Conservation (phyloP, 73 alveolate species). For the Paramecium sonneborni region DNA sequence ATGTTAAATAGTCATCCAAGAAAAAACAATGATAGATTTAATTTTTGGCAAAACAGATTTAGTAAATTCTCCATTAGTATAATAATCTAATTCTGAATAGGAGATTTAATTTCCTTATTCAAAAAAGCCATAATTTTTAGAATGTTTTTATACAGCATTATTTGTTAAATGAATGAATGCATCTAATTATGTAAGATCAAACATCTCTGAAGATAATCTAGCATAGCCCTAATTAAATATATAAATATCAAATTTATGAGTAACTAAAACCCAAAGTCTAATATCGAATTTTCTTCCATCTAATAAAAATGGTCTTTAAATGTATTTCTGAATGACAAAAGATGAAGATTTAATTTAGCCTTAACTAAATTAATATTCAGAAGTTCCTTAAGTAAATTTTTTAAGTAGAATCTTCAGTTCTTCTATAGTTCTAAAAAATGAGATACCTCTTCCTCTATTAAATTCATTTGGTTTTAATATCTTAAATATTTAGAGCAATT, state of each 20-base stretch:
- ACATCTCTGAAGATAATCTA: slow-evolving; percentile 83
- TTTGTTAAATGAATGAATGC: slow-evolving; percentile 93
- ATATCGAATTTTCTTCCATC: slow-evolving; percentile 95
- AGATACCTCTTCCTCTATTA: slow-evolving; percentile 89
- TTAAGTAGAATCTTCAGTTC: slow-evolving; percentile 67
- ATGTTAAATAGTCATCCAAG: slow-evolving; percentile 65
- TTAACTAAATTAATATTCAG: slow-evolving; percentile 44
- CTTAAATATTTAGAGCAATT: neutral
- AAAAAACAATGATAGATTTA: slow-evolving; percentile 69
- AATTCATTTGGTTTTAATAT: slow-evolving; percentile 78
- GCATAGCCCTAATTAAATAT: slow-evolving; percentile 93
- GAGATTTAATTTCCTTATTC: slow-evolving; percentile 93
- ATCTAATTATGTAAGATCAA: slow-evolving; percentile 78
- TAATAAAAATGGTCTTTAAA: slow-evolving; percentile 91
- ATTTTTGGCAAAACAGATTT: slow-evolving; percentile 69
- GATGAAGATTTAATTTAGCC: slow-evolving; percentile 37
- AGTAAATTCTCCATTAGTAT: slow-evolving; percentile 61
- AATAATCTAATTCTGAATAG: slow-evolving; percentile 63
- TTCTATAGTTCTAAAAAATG: slow-evolving; percentile 72
- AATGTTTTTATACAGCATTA: slow-evolving; percentile 90
- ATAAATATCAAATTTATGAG: slow-evolving; percentile 80
- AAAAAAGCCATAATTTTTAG: slow-evolving; percentile 86
- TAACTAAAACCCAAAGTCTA: slow-evolving; percentile 94
- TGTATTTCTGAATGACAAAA: slow-evolving; percentile 90
- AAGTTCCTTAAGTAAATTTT: slow-evolving; percentile 66